Evolutionary conservation across 2,329 filamentous ascomycete species (phyloP).

Genomic region (Exophiala mesophila): DNA sequence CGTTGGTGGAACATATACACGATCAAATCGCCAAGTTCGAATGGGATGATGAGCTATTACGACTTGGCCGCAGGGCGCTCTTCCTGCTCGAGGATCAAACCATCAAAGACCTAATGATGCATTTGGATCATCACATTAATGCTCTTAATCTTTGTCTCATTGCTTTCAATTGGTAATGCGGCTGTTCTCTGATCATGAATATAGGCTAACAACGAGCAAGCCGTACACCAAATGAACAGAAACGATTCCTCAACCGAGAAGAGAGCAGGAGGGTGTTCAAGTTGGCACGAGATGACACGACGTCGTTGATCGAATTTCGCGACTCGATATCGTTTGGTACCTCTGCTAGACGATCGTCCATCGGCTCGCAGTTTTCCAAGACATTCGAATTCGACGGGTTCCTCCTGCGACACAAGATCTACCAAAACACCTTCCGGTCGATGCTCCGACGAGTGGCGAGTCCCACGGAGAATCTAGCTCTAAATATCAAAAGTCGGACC

Average conservation of each 20-base stretch:
- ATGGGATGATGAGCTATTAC: constrained; percentile 12
- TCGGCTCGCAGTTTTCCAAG: constrained; percentile 13
- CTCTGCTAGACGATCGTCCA: constrained; percentile 5
- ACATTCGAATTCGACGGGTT: constrained; percentile 22
- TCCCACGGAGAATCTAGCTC: constrained; percentile 8
- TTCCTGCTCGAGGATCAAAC: constrained; percentile 18
- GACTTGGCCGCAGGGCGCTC: constrained; percentile 16
- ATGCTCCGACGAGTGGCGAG: constrained; percentile 16
- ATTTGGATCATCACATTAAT: constrained; percentile 19
- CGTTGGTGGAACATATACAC: constrained; percentile 19
- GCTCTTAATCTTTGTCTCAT: constrained; percentile 25
- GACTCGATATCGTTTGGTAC: constrained; percentile 19
- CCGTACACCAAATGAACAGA: constrained; percentile 19
- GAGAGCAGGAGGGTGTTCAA: constrained; percentile 20
- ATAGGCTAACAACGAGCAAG: constrained; percentile 2
- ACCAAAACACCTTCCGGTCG: constrained; percentile 21
- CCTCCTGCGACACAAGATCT: constrained; percentile 19
- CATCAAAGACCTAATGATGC: constrained; percentile 16
- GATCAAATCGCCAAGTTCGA: constrained; percentile 18
- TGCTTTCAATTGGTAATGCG: constrained; percentile 22
- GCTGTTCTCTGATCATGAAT: neutral
- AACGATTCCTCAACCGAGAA: constrained; percentile 13
- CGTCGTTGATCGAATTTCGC: constrained; percentile 22
- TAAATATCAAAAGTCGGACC: constrained; percentile 2
- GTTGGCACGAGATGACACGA: constrained; percentile 21